Evolutionary conservation across 148 eudicot species (phyloP).

Genomic region (Arbutus unedo): DNA sequence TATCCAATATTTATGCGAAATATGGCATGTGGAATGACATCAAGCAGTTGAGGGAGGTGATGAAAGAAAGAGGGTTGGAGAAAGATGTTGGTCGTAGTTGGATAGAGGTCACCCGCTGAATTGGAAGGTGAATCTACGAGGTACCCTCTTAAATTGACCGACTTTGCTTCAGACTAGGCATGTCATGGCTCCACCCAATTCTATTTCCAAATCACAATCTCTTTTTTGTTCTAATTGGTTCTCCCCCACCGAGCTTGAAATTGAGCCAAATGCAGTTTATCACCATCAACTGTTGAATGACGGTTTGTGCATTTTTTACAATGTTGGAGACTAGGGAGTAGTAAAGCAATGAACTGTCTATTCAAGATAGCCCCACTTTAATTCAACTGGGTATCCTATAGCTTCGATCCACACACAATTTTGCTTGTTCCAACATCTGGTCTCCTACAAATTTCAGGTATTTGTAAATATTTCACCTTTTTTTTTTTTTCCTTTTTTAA

Average conservation of each 20-base stretch:
- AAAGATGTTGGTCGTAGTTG: slow-evolving; percentile 68
- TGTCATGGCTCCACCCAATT: neutral
- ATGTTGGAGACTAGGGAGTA: neutral
- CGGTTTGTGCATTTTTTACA: neutral
- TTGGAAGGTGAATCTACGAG: neutral
- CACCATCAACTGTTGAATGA: neutral
- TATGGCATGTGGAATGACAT: slow-evolving; percentile 62
- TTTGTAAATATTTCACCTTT: neutral
- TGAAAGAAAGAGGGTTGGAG: slow-evolving; percentile 53
- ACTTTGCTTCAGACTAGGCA: neutral
- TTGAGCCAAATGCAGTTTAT: neutral
- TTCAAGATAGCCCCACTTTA: neutral
- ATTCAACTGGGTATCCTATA: neutral
- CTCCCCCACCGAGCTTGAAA: neutral
- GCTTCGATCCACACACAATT: neutral
- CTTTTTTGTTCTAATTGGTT: neutral
- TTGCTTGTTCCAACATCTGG: neutral
- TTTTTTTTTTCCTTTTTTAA: neutral
- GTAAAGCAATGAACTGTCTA: neutral
- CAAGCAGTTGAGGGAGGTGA: slow-evolving; percentile 41
- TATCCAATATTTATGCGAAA: slow-evolving; percentile 61
- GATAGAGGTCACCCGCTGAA: slow-evolving; percentile 36
- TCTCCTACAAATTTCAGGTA: neutral
- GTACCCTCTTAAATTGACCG: neutral
- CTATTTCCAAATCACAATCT: neutral